A percentile compares a stretch with the other conserved stretches of the same genome.
phyloP scores from a whole-genome alignment of 225 moss, liverwort and hornwort species.

The Climacium dendroides region DNA sequence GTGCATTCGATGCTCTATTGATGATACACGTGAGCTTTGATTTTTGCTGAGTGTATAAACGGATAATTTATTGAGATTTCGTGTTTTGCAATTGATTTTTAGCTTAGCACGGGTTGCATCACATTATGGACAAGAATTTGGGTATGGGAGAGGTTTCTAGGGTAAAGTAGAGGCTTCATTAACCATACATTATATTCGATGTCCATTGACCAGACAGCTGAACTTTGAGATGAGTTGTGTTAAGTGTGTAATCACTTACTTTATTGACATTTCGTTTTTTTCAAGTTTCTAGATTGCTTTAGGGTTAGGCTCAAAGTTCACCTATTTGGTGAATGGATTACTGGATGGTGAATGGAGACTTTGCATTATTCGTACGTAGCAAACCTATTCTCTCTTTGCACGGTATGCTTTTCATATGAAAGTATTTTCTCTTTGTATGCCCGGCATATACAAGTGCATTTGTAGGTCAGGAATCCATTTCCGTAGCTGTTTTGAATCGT shows the following conservation, averaged over 20 bases:
- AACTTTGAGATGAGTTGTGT: not conserved
- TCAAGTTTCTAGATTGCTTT: not conserved
- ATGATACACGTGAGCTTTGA: not conserved
- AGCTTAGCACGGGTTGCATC: no score
- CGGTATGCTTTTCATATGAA: not conserved
- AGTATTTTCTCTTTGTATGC: no score
- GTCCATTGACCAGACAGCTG: not conserved
- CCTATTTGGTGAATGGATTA: not conserved
- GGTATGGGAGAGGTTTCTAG: not conserved
- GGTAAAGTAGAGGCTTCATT: not conserved
- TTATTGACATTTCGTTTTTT: not conserved
- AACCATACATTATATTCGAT: not conserved
- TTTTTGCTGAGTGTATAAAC: not conserved
- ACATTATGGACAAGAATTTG: not conserved
- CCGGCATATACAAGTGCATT: not conserved
- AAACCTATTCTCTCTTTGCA: not conserved
- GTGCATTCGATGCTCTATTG: not conserved
- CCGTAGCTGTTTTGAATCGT: not conserved
- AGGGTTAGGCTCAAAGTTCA: no score
- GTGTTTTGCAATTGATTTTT: not conserved
- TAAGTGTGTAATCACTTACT: not conserved
- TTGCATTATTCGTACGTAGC: not conserved
- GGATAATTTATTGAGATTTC: not conserved
- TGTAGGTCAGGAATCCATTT: not conserved
- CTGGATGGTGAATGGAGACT: not conserved